Evolutionary conservation across 2,329 filamentous ascomycete genomes (phyloP), one percentile per base, ranked within the genome.

Genomic region (Fonsecaea pedrosoi): DNA sequence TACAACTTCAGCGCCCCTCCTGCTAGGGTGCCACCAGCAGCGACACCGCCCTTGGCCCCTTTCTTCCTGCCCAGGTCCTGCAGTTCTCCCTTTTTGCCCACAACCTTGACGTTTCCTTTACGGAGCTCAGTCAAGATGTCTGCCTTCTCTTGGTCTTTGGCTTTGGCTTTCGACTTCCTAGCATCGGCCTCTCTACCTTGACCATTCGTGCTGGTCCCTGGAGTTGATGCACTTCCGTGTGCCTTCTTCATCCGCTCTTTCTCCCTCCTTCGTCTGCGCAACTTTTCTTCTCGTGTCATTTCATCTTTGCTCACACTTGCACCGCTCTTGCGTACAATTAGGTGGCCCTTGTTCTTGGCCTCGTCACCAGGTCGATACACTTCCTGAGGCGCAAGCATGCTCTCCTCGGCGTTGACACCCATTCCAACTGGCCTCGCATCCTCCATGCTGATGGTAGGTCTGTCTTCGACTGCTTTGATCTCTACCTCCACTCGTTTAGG

Each of bases 371-470:
- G 88, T 74, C 88, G 89, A 82, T 98, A 99, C 32, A 99, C 85
- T 79, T 99, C 95, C 76, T 98, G 95, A 2, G 95, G 95, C 54
- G 95, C 95, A 67, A 99, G 86, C 82, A 90, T 90, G 74, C 89
- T 91, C 32, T 75, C 76, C 54, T 85, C 86, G 62, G 87, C 87
- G 13, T 84, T 84, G 66, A 93, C 87, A 50, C 90, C 92, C 74
- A 89, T 89, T 53, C 91, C 91, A 15, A 90, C 90, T 7, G 95
- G 94, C 74, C 96, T 90, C 1, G 93, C 94, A 76, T 99, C 95
- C 82, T 99, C 95, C 91, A 98, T 96, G 72, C 87, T 86, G 71
- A 98, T 89, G 3, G 92, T 92, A n/a, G 94, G 92, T 3, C 95
- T 92, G 79, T 98, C 94, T 32, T 92, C 86, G 38, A 97, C 90